Conservation (phyloP, 805 yeast species). For the Suhomyces prunicola region DNA sequence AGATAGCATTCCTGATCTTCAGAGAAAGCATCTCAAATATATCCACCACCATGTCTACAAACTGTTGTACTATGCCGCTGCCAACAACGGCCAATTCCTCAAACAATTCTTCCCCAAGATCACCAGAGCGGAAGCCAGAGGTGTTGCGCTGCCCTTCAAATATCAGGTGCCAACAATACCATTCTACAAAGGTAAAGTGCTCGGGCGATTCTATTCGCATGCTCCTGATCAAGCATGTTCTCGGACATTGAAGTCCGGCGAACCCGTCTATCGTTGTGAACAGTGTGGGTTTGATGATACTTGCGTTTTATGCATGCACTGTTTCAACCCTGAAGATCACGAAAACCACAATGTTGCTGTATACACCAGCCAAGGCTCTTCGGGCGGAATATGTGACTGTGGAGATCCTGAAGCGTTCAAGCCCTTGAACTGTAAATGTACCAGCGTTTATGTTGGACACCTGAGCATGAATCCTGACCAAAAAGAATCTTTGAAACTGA, state of each 20-base stretch:
- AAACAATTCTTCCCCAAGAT: slow-evolving; percentile 11
- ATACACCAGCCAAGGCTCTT: slow-evolving; percentile 44
- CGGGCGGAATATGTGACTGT: slow-evolving; percentile 68
- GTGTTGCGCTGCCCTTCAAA: background rate
- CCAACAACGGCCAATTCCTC: slow-evolving; percentile 13
- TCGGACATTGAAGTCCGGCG: slow-evolving; percentile 55
- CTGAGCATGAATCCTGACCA: slow-evolving; percentile 13
- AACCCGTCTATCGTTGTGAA: slow-evolving; percentile 67
- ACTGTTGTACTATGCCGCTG: slow-evolving; percentile 28
- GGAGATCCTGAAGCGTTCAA: slow-evolving; percentile 68
- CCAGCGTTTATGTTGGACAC: slow-evolving; percentile 3
- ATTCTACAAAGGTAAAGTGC: background rate
- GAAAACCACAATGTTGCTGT: slow-evolving; percentile 59
- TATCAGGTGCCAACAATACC: background rate
- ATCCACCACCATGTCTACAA: slow-evolving; percentile 14
- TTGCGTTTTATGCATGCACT: slow-evolving; percentile 70
- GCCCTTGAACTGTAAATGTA: slow-evolving; percentile 50
- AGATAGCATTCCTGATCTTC: background rate
- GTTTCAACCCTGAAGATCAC: slow-evolving; percentile 72
- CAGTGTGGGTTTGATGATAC: slow-evolving; percentile 79
- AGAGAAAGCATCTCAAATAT: background rate
- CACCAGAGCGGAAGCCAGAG: background rate
- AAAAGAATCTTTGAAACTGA: slow-evolving; percentile 15
- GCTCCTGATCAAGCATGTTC: slow-evolving; percentile 72
- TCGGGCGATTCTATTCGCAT: slow-evolving; percentile 23